These are phyloP conservation scores for Colletotrichum lini DNA, from an alignment of 2,329 filamentous ascomycete species.

Conservation along the genomic window DNA sequence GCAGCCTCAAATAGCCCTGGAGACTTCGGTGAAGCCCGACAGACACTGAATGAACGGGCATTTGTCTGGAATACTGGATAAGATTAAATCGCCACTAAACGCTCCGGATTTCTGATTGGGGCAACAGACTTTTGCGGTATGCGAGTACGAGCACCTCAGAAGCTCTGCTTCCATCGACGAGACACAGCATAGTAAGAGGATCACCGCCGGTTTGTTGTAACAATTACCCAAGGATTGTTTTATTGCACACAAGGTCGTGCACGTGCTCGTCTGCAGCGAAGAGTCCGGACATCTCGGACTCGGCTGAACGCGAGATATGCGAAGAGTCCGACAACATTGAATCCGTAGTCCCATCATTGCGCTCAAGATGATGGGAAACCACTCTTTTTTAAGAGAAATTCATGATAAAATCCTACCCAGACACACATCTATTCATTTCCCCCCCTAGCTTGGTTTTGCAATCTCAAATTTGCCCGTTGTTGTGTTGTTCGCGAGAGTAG, in stretches of 20 bases:
- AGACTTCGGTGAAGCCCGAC: too few relatives aligned
- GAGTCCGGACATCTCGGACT: conserved; percentile 14
- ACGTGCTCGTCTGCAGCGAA: not conserved
- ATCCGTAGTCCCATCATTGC: not conserved
- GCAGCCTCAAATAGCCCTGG: too few relatives aligned
- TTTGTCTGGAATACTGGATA: too few relatives aligned
- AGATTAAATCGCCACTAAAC: too few relatives aligned
- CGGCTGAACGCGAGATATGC: conserved; percentile 17
- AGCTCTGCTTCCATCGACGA: not conserved
- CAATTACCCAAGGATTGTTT: too few relatives aligned
- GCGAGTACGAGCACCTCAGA: not conserved
- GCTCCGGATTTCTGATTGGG: not conserved
- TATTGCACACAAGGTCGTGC: not conserved
- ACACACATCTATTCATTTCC: too few relatives aligned
- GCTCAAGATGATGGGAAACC: too few relatives aligned
- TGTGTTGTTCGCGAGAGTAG: too few relatives aligned
- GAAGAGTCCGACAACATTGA: not conserved
- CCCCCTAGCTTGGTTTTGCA: too few relatives aligned
- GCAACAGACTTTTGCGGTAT: not conserved
- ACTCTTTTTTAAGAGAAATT: not conserved
- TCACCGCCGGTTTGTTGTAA: not conserved
- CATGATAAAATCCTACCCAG: too few relatives aligned
- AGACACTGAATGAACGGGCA: too few relatives aligned
- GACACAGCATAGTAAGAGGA: not conserved
- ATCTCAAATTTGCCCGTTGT: not conserved